Conservation (phyloP, 129 eudicot species). For the Arctium minus region DNA sequence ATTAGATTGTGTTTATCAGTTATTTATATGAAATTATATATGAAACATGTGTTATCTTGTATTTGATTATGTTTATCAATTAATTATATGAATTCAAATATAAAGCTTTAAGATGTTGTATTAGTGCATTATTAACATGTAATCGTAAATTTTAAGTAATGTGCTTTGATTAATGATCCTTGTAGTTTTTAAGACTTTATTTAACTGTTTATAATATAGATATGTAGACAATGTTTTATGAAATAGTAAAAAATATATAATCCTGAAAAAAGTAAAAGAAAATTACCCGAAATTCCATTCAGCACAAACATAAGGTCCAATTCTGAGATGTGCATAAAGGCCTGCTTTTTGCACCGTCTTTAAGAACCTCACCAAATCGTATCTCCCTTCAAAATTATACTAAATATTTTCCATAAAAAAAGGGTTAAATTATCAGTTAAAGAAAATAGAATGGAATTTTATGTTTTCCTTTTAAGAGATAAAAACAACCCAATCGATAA, state of each 20-base stretch:
- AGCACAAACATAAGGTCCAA: slow-evolving; percentile 94
- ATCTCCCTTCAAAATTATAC: slow-evolving; percentile 86
- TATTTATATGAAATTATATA: too few relatives aligned
- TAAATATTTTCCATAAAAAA: slow-evolving; percentile 18
- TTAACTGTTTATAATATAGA: too few relatives aligned
- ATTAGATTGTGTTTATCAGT: too few relatives aligned
- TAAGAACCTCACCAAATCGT: slow-evolving; percentile 74
- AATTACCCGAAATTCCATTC: slow-evolving; percentile 94
- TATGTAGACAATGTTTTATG: too few relatives aligned
- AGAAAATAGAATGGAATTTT: background rate
- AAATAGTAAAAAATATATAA: background rate
- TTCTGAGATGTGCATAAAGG: slow-evolving; percentile 77
- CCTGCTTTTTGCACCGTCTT: slow-evolving; percentile 88
- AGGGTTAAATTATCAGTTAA: background rate
- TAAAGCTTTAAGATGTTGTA: too few relatives aligned
- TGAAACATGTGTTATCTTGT: too few relatives aligned
- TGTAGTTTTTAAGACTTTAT: too few relatives aligned
- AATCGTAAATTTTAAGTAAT: too few relatives aligned
- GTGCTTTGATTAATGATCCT: too few relatives aligned
- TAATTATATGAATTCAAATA: too few relatives aligned
- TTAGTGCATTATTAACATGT: too few relatives aligned
- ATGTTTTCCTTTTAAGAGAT: background rate
- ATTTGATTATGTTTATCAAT: too few relatives aligned
- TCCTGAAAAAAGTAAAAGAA: background rate
- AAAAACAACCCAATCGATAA: background rate